Conservation (phyloP, 1,284 basidiomycete genomes). For the Porphyrellus sp. region DNA sequence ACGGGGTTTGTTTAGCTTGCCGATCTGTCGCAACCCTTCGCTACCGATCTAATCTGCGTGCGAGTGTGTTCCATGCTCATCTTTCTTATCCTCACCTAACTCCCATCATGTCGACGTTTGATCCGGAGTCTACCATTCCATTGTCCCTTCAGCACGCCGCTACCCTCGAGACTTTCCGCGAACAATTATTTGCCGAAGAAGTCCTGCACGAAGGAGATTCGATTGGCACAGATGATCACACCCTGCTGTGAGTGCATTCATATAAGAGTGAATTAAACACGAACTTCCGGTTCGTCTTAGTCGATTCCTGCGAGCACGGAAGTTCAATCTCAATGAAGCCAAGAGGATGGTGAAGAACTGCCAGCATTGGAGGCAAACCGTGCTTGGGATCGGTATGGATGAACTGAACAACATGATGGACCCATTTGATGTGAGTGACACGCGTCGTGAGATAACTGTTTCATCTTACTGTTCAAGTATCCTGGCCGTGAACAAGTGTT, state of each 20-base stretch:
- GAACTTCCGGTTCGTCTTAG: constrained; percentile 35
- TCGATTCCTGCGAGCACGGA: constrained; percentile 65
- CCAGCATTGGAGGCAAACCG: constrained; percentile 56
- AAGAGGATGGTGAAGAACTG: constrained; percentile 59
- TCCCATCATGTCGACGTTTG: constrained; percentile 16
- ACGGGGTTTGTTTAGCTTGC: no score
- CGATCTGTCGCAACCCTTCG: no score
- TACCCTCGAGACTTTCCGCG: constrained; percentile 40
- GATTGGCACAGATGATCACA: constrained; percentile 64
- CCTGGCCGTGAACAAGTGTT: constrained; percentile 65
- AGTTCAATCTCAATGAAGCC: constrained; percentile 51
- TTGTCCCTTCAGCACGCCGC: constrained; percentile 25
- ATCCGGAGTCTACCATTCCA: background rate
- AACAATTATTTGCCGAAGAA: constrained; percentile 48
- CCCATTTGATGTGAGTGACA: constrained; percentile 54
- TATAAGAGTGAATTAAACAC: constrained; percentile 3
- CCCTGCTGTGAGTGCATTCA: constrained; percentile 50
- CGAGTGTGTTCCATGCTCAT: background rate
- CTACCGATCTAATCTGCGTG: no score
- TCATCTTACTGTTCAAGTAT: constrained; percentile 43
- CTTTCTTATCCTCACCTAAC: background rate
- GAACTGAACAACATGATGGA: constrained; percentile 53
- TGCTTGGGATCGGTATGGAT: constrained; percentile 56
- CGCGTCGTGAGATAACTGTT: background rate
- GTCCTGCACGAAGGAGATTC: constrained; percentile 57